Conservation (phyloP, 192 early-diverging fungal species). For the Podila epigama region DNA sequence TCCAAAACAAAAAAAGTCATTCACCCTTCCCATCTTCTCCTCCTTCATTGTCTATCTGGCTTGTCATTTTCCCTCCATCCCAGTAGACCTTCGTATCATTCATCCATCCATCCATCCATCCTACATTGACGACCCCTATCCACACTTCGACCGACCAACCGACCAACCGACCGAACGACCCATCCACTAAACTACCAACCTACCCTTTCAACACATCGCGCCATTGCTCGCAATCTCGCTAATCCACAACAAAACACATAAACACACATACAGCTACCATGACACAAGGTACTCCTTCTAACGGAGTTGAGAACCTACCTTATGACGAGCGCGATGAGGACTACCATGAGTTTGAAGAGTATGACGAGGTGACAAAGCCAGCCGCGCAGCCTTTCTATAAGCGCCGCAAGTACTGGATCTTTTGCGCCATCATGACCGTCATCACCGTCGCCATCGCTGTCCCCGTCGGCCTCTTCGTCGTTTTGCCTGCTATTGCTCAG, state of each 20-base stretch:
- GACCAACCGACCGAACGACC: background rate
- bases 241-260: background rate
- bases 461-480: slow-evolving; percentile 58
- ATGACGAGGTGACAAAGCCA: slow-evolving; percentile 36
- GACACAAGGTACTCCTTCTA: slow-evolving; percentile 18
- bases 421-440: slow-evolving; percentile 55
- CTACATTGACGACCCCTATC: background rate
- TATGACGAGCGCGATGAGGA: slow-evolving; percentile 47
- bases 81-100: background rate
- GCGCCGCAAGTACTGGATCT: slow-evolving; percentile 60
- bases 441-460: slow-evolving; percentile 52
- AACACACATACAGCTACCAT: background rate
- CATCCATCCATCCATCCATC: background rate
- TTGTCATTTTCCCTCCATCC: too few species aligned
- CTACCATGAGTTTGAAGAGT: slow-evolving; percentile 32
- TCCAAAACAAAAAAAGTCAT: background rate
- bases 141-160: background rate
- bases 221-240: too few species aligned
- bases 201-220: background rate
- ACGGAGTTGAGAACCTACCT: slow-evolving; percentile 17
- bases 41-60: too few species aligned
- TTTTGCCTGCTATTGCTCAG: slow-evolving; percentile 62
- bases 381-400: slow-evolving; percentile 41
- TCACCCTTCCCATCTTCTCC: background rate
- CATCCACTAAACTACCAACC: too few species aligned